Conservation (phyloP, 495 filamentous ascomycete genomes). For the Jackrogersella minutella region DNA sequence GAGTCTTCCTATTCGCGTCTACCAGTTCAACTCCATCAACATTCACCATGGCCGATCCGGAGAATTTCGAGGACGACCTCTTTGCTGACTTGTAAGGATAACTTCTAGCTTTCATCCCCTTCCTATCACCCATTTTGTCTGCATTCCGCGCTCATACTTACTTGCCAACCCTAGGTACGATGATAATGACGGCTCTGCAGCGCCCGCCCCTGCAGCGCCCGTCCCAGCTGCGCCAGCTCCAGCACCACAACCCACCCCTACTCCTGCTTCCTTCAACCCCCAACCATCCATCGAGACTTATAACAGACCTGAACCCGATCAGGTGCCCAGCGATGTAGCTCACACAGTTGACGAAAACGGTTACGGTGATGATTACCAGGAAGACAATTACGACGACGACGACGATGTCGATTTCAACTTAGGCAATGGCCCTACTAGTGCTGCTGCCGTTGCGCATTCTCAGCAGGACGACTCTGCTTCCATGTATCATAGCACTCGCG, state of each 20-base stretch:
- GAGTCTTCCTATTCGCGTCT: constrained; percentile 15
- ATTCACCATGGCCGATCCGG: constrained; percentile 78
- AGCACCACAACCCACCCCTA: constrained; percentile 29
- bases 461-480: constrained; percentile 46
- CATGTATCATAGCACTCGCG: constrained; percentile 47
- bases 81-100: constrained; percentile 93
- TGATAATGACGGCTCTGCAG: constrained; percentile 71
- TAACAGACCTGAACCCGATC: constrained; percentile 26
- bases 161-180: constrained; percentile 76
- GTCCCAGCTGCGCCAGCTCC: constrained; percentile 45
- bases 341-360: constrained; percentile 54
- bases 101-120: neutral
- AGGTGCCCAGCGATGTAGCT: constrained; percentile 22
- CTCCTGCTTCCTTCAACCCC: constrained; percentile 15
- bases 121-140: neutral
- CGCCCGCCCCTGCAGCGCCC: constrained; percentile 44
- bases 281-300: constrained; percentile 26
- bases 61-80: constrained; percentile 95
- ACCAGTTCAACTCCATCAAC: neutral
- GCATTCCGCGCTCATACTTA: constrained; percentile 23
- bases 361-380: constrained; percentile 65
- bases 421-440: constrained; percentile 53
- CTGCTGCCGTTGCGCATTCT: constrained; percentile 45
- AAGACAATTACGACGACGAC: constrained; percentile 62
- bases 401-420: constrained; percentile 70